phyloP scores from a whole-genome alignment of 345 rosid species.

The Populus ilicifolia region DNA sequence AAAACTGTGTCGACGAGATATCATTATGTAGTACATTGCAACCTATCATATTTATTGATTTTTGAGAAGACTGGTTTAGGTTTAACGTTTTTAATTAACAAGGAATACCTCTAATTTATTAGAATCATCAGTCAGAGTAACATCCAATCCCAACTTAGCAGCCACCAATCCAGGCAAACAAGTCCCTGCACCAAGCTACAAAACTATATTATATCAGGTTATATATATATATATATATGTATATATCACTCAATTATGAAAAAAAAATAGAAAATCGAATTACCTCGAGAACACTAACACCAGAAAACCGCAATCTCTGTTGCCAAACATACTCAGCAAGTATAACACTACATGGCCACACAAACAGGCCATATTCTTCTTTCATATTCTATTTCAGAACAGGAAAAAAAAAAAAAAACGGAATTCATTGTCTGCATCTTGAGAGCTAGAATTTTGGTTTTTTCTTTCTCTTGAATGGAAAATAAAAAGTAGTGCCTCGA shows the following conservation, averaged over 20 bases:
- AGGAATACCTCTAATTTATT: constrained; percentile 49
- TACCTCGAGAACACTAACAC: constrained; percentile 58
- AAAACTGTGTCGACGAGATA: neutral
- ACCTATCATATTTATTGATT: no score
- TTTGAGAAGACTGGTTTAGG: neutral
- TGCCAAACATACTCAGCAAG: constrained; percentile 96
- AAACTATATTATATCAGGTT: neutral
- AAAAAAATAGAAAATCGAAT: neutral
- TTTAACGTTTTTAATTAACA: neutral
- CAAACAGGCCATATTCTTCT: constrained; percentile 84
- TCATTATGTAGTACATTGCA: no score
- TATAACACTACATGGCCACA: constrained; percentile 83
- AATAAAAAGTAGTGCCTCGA: constrained; percentile 47
- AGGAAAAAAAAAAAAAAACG: neutral
- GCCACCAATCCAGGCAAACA: constrained; percentile 75
- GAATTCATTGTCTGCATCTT: neutral
- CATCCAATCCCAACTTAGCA: constrained; percentile 71
- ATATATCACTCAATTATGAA: neutral
- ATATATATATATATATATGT: no score
- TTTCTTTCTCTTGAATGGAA: neutral
- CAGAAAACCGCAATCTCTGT: constrained; percentile 56
- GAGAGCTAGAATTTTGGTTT: neutral
- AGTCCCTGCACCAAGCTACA: constrained; percentile 82
- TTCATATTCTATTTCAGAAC: constrained; percentile 51
- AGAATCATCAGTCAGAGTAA: constrained; percentile 67